Conservation (phyloP, 305 asterid genomes). For the Fraxinus floribunda region DNA sequence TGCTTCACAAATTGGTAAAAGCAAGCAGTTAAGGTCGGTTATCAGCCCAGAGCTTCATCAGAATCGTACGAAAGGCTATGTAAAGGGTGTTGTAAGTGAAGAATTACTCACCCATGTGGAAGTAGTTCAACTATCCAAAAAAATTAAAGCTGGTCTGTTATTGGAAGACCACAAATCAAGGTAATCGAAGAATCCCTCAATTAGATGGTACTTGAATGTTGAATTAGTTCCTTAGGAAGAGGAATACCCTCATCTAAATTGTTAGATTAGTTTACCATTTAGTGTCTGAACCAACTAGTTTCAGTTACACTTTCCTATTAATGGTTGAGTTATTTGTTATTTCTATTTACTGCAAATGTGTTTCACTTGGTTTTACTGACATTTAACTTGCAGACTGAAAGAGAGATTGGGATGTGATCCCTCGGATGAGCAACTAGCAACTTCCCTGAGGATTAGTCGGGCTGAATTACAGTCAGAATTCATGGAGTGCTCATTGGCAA, state of each 20-base stretch:
- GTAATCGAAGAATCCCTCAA: conserved; percentile 31
- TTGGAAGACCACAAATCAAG: conserved; percentile 73
- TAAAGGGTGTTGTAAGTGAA: conserved; percentile 59
- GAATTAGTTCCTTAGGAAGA: background rate
- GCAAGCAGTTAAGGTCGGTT: conserved; percentile 42
- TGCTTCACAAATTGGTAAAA: conserved; percentile 26
- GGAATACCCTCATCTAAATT: background rate
- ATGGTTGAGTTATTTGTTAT: background rate
- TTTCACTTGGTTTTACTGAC: background rate
- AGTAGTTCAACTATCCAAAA: conserved; percentile 75
- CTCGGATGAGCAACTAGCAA: conserved; percentile 87
- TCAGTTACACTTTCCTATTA: background rate
- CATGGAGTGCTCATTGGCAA: conserved; percentile 77
- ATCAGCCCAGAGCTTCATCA: conserved; percentile 58
- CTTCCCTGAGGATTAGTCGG: conserved; percentile 62
- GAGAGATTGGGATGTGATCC: conserved; percentile 85
- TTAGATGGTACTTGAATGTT: background rate
- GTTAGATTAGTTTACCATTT: background rate
- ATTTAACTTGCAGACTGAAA: conserved; percentile 52
- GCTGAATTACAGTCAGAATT: conserved; percentile 54
- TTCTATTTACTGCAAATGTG: background rate
- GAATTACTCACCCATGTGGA: conserved; percentile 76
- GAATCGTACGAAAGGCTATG: conserved; percentile 63
- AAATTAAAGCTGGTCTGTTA: conserved; percentile 62
- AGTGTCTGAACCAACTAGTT: background rate